These are phyloP conservation scores for Saccharomyces pastorianus DNA, from an alignment of 1,139 yeast genomes.

Conservation along the genomic window DNA sequence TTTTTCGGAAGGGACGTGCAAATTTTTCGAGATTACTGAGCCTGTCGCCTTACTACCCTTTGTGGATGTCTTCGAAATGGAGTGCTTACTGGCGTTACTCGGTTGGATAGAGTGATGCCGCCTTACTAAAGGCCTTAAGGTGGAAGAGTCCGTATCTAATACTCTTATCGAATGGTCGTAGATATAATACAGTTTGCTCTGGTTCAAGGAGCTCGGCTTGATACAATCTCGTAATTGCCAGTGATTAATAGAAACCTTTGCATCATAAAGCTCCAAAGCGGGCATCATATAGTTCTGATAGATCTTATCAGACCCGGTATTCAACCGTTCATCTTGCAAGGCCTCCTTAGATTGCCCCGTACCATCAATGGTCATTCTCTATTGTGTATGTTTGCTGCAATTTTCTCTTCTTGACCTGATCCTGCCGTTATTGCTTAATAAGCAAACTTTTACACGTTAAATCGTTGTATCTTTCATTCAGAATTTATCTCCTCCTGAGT, in stretches of 20 bases:
- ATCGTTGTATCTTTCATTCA: not conserved
- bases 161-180: constrained; percentile 40
- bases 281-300: constrained; percentile 31
- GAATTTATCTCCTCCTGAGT: not conserved
- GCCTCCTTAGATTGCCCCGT: constrained; percentile 9
- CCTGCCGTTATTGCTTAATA: not conserved
- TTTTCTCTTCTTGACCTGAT: not conserved
- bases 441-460: not conserved
- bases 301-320: constrained; percentile 26
- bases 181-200: constrained; percentile 43
- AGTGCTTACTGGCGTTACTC: not conserved
- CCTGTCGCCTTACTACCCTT: constrained; percentile 5
- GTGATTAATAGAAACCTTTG: constrained; percentile 43
- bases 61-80: not conserved
- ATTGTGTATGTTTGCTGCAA: not conserved
- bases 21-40: constrained; percentile 13
- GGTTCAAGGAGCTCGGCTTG: constrained; percentile 37
- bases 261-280: constrained; percentile 27
- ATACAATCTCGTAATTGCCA: constrained; percentile 85
- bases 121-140: not conserved
- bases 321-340: constrained; percentile 16
- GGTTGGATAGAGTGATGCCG: constrained; percentile 1
- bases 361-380: constrained; percentile 20
- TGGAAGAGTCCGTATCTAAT: constrained; percentile 33
- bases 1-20: constrained; percentile 25